These are phyloP conservation scores for Bothriochloa decipiens DNA, from an alignment of 176 grass and related monocot species.

Conservation along the genomic window DNA sequence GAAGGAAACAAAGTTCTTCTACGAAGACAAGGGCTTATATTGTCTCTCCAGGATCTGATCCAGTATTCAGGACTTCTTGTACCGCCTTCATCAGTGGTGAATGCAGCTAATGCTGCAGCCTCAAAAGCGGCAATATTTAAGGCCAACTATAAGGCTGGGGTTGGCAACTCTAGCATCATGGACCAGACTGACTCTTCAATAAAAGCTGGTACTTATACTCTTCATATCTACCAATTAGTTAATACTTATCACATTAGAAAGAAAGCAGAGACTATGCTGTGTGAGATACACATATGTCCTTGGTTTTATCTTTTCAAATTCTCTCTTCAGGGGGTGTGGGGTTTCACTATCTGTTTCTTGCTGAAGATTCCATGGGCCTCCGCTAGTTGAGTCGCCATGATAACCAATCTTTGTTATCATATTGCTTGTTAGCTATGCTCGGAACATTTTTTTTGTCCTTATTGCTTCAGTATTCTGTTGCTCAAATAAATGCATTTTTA, in stretches of 20 bases:
- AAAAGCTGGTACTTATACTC: conserved; percentile 57
- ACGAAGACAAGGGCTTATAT: conserved; percentile 74
- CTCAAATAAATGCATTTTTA: conserved; percentile 19
- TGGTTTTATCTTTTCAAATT: conserved; percentile 6
- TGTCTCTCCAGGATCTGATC: conserved; percentile 82
- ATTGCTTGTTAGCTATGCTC: conserved; percentile 23
- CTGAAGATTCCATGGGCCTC: background rate
- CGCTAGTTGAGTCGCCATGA: background rate
- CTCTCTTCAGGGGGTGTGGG: background rate
- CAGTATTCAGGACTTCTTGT: conserved; percentile 87
- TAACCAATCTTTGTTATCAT: conserved; percentile 18
- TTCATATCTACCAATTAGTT: conserved; percentile 31
- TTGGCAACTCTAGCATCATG: conserved; percentile 52
- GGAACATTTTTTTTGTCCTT: background rate
- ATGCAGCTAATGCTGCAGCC: conserved; percentile 81
- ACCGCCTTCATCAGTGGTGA: conserved; percentile 78
- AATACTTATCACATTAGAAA: background rate
- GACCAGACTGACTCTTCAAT: conserved; percentile 52
- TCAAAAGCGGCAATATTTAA: conserved; percentile 83
- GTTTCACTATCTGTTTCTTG: background rate
- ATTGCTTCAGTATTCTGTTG: background rate
- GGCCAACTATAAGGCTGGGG: conserved; percentile 51
- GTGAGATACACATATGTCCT: background rate
- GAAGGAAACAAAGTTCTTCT: conserved; percentile 60
- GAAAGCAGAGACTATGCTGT: background rate